Evolutionary conservation across 768 basidiomycete genomes (phyloP).

Genomic region (Auricularia sp.): DNA sequence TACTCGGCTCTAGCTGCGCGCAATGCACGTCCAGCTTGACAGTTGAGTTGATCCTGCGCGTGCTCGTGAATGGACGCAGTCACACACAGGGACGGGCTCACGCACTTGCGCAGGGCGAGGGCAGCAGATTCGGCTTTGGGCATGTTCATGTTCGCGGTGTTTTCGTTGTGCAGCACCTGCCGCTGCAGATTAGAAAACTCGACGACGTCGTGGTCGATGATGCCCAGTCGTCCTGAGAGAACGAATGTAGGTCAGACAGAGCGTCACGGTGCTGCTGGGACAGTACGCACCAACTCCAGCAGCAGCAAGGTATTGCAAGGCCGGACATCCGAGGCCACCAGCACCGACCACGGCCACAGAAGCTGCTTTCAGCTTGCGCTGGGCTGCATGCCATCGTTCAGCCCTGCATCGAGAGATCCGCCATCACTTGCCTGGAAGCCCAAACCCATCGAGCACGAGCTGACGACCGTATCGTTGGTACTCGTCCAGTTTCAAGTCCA

Average conservation of each 20-base stretch:
- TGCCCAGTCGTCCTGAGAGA: slow-evolving; percentile 60
- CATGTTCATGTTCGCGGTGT: slow-evolving; percentile 47
- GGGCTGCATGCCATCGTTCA: slow-evolving; percentile 39
- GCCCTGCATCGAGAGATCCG: not conserved
- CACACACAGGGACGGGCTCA: not conserved
- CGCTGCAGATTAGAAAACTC: slow-evolving; percentile 85
- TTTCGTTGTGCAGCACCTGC: slow-evolving; percentile 77
- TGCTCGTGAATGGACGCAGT: not conserved
- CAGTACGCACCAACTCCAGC: slow-evolving; percentile 71
- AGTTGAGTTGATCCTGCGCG: slow-evolving; percentile 62
- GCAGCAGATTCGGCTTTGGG: slow-evolving; percentile 78
- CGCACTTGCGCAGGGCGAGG: slow-evolving; percentile 52
- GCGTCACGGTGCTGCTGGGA: not conserved
- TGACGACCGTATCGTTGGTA: slow-evolving; percentile 91
- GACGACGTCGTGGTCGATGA: slow-evolving; percentile 83
- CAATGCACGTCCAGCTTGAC: slow-evolving; percentile 48
- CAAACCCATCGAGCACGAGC: slow-evolving; percentile 88
- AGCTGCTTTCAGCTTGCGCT: slow-evolving; percentile 66
- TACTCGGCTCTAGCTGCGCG: slow-evolving; percentile 44
- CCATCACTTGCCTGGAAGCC: slow-evolving; percentile 54
- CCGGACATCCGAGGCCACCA: slow-evolving; percentile 93
- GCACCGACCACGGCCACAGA: slow-evolving; percentile 86
- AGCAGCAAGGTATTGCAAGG: slow-evolving; percentile 85
- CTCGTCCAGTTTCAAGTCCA: slow-evolving; percentile 33
- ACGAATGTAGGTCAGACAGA: not conserved